Base-by-base conservation (phyloP, 2,329 filamentous ascomycete genomes). In the Macrophomina phaseolina region DNA sequence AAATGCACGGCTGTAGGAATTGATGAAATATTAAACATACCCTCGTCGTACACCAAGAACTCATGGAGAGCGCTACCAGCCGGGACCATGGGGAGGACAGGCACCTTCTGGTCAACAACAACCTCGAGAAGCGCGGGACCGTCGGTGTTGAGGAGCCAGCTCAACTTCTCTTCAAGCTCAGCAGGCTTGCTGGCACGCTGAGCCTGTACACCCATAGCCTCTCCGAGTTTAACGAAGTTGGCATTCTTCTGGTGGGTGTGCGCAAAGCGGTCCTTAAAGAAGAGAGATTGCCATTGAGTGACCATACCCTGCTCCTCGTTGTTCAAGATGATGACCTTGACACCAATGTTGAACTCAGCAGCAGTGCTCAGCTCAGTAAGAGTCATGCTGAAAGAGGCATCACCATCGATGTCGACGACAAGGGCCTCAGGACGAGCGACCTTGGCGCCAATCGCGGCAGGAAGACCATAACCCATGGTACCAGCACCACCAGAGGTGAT, bases 231-330 rank as follows among this genome's bases (percentile, higher is more conserved):
- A 81, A 94, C 91, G 77, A 98, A 98, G 78, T 97, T 89, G n/a
- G 94, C 93, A 80, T 98, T 98, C 77, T 88, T 86, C 82, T 97
- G 94, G 79, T 98, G 94, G 0, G 94, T 97, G 79, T 97, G 94
- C 42, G 93, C 86, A 79, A 89, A 98, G 73, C 94, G 89, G 77
- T 97, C 93, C 79, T 97, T 91, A 83, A 97, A 98, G 83, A 98
- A 98, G 71, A 98, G 88, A 74, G 93, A 94, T 81, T 98, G 94
- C 94, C 94, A 98, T 82, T 97, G 94, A 1, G 94, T 97, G 51
- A 98, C 94, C 94, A 98, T 98, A 64, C 94, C 94, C 82, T 97
- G 94, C 81, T 98, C 93, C 80, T 97, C 93, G 80, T 97, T 99
- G 85, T 98, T 98, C 66, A 99, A 81, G 32, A 98, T 85, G 73